Evolutionary conservation across 2,329 filamentous ascomycete species (phyloP).

Genomic region (Sporothrix inflata): DNA sequence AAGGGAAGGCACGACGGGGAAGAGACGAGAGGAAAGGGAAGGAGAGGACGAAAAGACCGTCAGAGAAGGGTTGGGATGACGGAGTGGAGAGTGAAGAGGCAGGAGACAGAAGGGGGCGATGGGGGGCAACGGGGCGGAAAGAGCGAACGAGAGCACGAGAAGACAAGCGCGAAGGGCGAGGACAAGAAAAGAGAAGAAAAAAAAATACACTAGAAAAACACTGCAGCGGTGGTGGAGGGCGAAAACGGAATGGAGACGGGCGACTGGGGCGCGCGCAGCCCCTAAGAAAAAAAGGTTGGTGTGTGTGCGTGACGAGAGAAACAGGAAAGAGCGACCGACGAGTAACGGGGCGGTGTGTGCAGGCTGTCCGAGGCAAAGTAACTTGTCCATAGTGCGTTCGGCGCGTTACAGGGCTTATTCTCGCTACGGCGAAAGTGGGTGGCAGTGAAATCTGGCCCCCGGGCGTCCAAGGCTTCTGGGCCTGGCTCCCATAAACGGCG

Average conservation of each 20-base stretch:
- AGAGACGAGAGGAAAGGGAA: not conserved
- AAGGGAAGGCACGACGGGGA: conserved; percentile 1
- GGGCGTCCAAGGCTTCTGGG: not conserved
- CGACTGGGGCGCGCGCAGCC: conserved; percentile 13
- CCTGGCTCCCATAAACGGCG: not conserved
- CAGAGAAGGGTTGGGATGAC: conserved; percentile 37
- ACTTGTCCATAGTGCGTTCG: not conserved
- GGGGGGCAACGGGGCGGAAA: conserved; percentile 18
- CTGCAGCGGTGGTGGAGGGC: conserved; percentile 21
- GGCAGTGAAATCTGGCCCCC: conserved; percentile 3
- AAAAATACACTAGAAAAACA: conserved; percentile 25
- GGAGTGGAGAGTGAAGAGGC: conserved; percentile 25
- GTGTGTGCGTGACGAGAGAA: conserved; percentile 19
- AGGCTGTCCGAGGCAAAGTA: not conserved
- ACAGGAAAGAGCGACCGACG: not conserved
- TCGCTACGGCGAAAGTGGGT: not conserved
- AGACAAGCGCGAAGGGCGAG: conserved; percentile 5
- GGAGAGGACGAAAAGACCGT: not conserved
- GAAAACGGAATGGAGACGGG: conserved; percentile 23
- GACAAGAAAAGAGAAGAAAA: not conserved
- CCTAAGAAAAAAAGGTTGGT: conserved; percentile 11
- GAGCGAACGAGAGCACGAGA: conserved; percentile 6
- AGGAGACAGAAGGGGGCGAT: conserved; percentile 15
- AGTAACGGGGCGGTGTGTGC: conserved; percentile 7
- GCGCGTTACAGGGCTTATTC: not conserved